Base-by-base conservation (phyloP, 2,329 filamentous ascomycete species). In the Fusarium phyllophilum region DNA sequence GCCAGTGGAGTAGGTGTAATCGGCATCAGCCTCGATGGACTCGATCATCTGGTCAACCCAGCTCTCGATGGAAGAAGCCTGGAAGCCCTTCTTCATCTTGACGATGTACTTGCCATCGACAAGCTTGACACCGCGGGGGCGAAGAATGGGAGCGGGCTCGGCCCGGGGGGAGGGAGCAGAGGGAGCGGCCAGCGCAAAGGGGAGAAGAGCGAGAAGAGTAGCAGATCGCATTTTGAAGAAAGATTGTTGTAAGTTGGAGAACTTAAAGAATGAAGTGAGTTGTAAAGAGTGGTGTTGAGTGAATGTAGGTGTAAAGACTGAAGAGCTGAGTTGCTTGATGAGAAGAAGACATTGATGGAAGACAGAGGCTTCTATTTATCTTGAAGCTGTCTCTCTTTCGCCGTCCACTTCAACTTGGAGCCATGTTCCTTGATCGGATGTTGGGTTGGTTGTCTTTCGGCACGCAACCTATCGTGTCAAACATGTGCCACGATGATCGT, bases 51-150 rank as follows among this genome's bases (percentile, higher is more conserved):
- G 61, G 36, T 60, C 62, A 49, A 82, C 67, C 11, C 51, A 55
- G 34, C 51, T 55, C 51, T 55, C 51, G 15, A 55, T 55, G 51
- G 79, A 75, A 41, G 77, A 48, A 49, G 65, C 45, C 11, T 51
- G 51, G 33, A 75, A 46, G 15, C 72, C 72, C 39, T 55, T 68
- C 76, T 79, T 81, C 75, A 84, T 80, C 73, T 80, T 82, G 74
- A 84, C 77, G 38, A 84, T 84, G 78, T 80, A 84, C 72, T 80
- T 83, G 76, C 79, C 80, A 54, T 80, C 78, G 41, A 83, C 68
- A 59, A 80, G 66, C 68, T 79, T 66, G 48, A 72, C 78, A 38
- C 75, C 79, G 17, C 80, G 80, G 49, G 82, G 79, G 26, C 78
- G 74, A 45, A 83, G 61, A 33, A 83, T 58, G 41, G 82, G 82